These are phyloP conservation scores for Talaromyces proteolyticus DNA, from an alignment of 495 filamentous ascomycete species.

Conservation along the genomic window DNA sequence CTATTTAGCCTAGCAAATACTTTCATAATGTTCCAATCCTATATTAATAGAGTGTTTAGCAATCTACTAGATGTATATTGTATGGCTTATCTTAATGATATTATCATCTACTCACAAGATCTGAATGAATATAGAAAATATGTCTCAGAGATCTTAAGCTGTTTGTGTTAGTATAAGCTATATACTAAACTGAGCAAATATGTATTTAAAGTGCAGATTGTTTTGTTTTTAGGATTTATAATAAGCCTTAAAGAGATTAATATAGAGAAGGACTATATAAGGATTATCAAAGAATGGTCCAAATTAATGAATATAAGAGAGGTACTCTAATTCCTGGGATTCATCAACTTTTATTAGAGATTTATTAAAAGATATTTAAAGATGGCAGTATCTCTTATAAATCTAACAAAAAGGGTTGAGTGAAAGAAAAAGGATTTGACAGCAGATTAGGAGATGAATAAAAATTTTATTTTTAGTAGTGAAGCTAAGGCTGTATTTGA, in stretches of 20 bases:
- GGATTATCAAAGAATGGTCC: background rate
- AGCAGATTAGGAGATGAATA: no score
- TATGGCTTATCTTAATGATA: background rate
- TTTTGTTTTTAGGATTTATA: background rate
- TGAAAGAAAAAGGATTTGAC: no score
- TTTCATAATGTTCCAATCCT: background rate
- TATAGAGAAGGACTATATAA: background rate
- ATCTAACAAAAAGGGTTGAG: no score
- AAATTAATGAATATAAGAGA: background rate
- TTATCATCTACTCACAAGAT: background rate
- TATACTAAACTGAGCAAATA: background rate
- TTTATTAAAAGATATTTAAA: no score
- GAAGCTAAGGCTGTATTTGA: no score
- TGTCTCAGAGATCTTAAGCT: background rate
- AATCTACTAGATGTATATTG: background rate
- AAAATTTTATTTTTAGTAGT: no score
- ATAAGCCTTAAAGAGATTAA: background rate
- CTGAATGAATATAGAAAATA: background rate
- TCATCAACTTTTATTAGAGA: no score
- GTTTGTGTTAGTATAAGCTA: background rate
- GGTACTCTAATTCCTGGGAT: background rate
- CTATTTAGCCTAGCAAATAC: background rate
- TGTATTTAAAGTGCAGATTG: background rate
- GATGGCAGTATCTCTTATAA: no score
- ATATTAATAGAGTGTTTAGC: background rate